phyloP scores from a whole-genome alignment of 2,329 filamentous ascomycete genomes.

The Ceratocystis albifundus region DNA sequence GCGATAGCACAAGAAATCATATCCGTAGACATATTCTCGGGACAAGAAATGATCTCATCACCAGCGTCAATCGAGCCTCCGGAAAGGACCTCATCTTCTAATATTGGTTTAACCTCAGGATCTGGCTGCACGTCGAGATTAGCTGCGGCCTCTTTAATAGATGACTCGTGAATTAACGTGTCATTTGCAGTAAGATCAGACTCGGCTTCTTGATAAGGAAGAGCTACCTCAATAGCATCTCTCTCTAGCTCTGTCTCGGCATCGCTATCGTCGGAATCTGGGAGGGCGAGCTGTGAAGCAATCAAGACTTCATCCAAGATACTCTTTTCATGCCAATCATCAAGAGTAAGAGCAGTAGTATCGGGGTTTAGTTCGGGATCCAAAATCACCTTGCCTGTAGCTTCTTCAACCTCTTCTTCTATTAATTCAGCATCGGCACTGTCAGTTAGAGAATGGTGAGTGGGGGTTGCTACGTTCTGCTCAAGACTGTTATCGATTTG shows the following conservation, averaged over 20 bases:
- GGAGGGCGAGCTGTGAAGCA: neutral
- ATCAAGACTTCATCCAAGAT: neutral
- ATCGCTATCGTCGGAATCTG: neutral
- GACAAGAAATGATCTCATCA: neutral
- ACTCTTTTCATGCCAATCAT: neutral
- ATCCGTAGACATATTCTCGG: neutral
- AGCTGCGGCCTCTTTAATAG: neutral
- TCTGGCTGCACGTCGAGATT: neutral
- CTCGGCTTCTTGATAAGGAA: neutral
- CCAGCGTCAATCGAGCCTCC: no score
- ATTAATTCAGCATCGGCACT: neutral
- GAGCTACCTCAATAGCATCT: neutral
- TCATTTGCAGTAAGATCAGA: neutral
- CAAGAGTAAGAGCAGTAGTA: neutral
- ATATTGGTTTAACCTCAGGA: neutral
- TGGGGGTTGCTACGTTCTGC: neutral
- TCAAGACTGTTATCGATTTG: neutral
- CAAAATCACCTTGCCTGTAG: neutral
- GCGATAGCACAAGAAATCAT: neutral
- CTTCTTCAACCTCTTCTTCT: neutral
- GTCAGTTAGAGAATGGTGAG: neutral
- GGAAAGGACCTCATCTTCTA: neutral
- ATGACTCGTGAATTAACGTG: neutral
- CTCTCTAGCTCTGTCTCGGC: neutral
- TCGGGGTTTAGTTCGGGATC: neutral